Evolutionary conservation across 2,329 filamentous ascomycete genomes (phyloP), one percentile per base, ranked within the genome.

Genomic region (Penicillium sp.): DNA sequence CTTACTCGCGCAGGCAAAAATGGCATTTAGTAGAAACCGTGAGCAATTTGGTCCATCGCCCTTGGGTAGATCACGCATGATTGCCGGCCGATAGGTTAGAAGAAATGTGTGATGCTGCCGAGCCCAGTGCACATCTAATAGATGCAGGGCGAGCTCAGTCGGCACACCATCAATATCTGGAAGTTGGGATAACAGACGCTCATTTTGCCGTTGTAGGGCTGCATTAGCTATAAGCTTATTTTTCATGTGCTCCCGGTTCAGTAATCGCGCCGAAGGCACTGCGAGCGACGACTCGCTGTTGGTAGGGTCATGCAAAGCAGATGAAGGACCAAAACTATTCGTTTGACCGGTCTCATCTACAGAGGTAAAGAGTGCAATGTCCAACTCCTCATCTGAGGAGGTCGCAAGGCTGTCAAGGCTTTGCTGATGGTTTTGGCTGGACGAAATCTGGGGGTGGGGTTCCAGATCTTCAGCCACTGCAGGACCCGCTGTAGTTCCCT

Each of bases 41-140:
- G 70, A 74, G 44, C 65, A 70, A 53, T 74, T 71, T 7, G 70
- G 69, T 1, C 74, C 75, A 7, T 36, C 34, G 14, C 61, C 63
- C 1, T 67, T 59, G 9, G 62, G 50, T 29, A 77, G 62, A 46
- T 73, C 70, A 9, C 67, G 62, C 69, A 75, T 74, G 40, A 76
- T 62, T 0, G 68, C 70, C 0, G 73, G 73, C 4, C 74, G 68
- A 57, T 76, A 76, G 1, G 72, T 73, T 9, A 75, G 54, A 2
- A 75, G 61, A 40, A 70, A 75, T 0, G 68, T 69, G 45, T 72
- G 68, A 52, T 76, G 72, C 55, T 74, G 74, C 7, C 73, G 64
- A 52, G 64, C 72, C 73, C 73, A 75, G 59, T 76, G 73, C 7
- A 75, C 55, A 43, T 74, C 66, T 14, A 76, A 61, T 9, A 76